Conservation (phyloP, 257 asterid genomes). For the Penstemon barbatus region DNA sequence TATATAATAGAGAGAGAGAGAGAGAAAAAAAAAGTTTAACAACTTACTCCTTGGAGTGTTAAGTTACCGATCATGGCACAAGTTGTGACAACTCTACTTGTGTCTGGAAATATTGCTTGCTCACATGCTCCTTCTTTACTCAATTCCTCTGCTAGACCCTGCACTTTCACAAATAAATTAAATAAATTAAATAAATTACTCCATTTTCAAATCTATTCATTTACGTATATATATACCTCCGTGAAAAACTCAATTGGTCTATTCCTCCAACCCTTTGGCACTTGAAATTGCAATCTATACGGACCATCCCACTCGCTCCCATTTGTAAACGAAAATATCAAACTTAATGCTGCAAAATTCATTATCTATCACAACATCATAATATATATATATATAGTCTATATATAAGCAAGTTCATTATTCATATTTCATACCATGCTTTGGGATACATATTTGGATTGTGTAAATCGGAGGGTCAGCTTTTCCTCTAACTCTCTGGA, state of each 20-base stretch:
- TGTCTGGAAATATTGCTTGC: conserved; percentile 76
- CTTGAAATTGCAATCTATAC: conserved; percentile 74
- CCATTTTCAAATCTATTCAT: too few relatives aligned
- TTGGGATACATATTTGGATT: conserved; percentile 82
- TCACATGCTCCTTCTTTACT: conserved; percentile 88
- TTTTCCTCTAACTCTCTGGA: conserved; percentile 65
- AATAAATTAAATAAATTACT: too few relatives aligned
- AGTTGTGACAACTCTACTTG: conserved; percentile 44
- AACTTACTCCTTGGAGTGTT: conserved; percentile 67
- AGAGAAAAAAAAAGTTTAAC: not conserved
- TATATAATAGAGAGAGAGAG: too few relatives aligned
- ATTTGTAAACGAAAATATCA: conserved; percentile 87
- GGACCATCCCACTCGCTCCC: conserved; percentile 92
- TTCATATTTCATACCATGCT: conserved; percentile 55
- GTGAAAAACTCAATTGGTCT: conserved; percentile 61
- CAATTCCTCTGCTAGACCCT: conserved; percentile 83
- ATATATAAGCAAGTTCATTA: not conserved
- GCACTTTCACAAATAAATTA: too few relatives aligned
- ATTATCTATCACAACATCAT: not conserved
- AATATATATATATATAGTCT: not conserved
- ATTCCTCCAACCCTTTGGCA: conserved; percentile 71
- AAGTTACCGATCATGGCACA: conserved; percentile 81
- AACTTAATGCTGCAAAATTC: conserved; percentile 63
- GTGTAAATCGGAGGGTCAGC: conserved; percentile 77
- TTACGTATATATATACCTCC: conserved; percentile 45